Base-by-base conservation (phyloP, 495 filamentous ascomycete genomes). In the Saxophila tyrrhenica region DNA sequence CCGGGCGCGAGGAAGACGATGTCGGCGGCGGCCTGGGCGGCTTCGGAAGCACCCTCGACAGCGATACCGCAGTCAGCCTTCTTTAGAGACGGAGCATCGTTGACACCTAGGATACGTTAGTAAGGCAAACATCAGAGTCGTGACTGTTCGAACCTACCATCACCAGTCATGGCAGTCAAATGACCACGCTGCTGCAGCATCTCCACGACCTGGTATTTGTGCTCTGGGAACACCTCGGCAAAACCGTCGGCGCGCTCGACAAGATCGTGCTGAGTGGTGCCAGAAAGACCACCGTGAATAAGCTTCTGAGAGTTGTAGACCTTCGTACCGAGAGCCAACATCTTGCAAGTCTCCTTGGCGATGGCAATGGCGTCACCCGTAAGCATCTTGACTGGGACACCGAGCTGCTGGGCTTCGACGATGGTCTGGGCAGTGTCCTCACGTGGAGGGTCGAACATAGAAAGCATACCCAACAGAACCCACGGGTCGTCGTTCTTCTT, bases 301-400 rank as follows among this genome's bases (percentile, higher is more conserved):
- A 85, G 78, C 65, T 78, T 78, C 61, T 83, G 77, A 48, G 83
- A 86, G 73, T 86, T 82, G 75, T 85, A 86, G 61, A 86, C 83
- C 73, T 86, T 86, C 64, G 82, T 86, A 64, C 79, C 79, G 47
- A 86, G 76, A 62, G 82, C 82, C 65, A 86, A 72, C 80, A 86
- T 84, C 75, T 85, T 85, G 78, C 83, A 85, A 63, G 83, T 86
- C 72, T 86, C 83, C 72, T 86, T 86, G 59, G 83, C 82, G 64
- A 85, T 86, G 66, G 83, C 82, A 62, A 86, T 83, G 51, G 83
- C 83, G 66, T 86, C 83, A 82, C 83, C 83, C 72, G 83, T 86
- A 63, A 86, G 69, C 83, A 86, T 86, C 78, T 86, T 86, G 57
- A 86, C 83, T 59, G 76, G 78, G 39, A 86, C 80, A 79, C 83